Conservation (phyloP, 345 rosid species). For the Toxicodendron radicans region DNA sequence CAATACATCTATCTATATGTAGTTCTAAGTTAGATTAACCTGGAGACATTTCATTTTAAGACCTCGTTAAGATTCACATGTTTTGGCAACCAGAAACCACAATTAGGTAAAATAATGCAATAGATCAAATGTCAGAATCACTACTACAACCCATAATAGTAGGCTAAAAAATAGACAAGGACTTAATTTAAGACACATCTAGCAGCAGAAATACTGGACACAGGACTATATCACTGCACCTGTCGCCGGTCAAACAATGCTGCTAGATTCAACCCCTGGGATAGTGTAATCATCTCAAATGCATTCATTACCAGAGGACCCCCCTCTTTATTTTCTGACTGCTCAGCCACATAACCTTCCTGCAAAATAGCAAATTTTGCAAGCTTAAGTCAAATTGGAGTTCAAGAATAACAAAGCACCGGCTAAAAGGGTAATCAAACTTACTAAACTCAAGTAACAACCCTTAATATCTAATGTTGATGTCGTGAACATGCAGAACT, state of each 20-base stretch:
- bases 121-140: not conserved
- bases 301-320: conserved; percentile 91
- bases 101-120: not conserved
- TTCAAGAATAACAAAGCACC: not conserved
- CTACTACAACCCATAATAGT: not conserved
- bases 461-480: not conserved
- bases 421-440: not conserved
- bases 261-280: conserved; percentile 93
- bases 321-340: conserved; percentile 38
- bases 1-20: not conserved
- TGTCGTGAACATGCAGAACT: conserved; percentile 4
- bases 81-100: conserved; percentile 1
- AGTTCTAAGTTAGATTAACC: conserved; percentile 10
- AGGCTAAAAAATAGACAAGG: not conserved
- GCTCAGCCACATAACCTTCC: conserved; percentile 72
- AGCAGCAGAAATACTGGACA: conserved; percentile 4
- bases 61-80: not conserved
- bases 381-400: conserved; percentile 12
- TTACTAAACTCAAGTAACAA: conserved; percentile 10
- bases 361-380: conserved; percentile 34
- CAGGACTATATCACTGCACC: conserved; percentile 36
- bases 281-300: conserved; percentile 93
- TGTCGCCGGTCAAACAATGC: conserved; percentile 86
- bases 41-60: not conserved
- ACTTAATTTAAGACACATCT: conserved; percentile 9